These are phyloP conservation scores for Nakaseomyces uthaithaninus DNA, from an alignment of 1,139 yeast species.

Conservation along the genomic window DNA sequence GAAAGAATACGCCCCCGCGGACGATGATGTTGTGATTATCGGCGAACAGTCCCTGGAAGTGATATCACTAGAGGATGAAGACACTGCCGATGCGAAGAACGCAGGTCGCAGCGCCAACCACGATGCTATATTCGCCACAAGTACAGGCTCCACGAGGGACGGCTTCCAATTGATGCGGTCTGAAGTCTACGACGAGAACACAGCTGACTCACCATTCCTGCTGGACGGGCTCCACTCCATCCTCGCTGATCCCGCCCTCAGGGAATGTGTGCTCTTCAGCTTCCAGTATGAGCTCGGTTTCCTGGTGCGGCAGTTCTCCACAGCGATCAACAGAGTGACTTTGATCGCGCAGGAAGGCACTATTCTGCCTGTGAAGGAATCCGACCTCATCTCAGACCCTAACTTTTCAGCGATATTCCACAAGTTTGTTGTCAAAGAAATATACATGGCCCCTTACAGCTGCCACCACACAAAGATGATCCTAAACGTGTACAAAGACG, in stretches of 20 bases:
- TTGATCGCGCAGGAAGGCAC: conserved; percentile 32
- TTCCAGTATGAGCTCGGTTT: conserved; percentile 31
- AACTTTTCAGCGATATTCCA: conserved; percentile 8
- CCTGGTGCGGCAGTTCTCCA: conserved; percentile 21
- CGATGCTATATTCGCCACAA: too few species aligned
- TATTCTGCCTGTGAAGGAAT: conserved; percentile 16
- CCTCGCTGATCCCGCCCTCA: conserved; percentile 21
- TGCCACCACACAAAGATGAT: conserved; percentile 66
- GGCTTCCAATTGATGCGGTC: conserved; percentile 30
- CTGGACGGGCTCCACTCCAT: conserved; percentile 24
- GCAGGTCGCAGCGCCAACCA: neutral
- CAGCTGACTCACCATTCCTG: conserved; percentile 18
- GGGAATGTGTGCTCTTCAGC: conserved; percentile 29
- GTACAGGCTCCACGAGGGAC: too few species aligned
- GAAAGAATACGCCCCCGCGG: neutral
- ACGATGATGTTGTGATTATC: conserved; percentile 4
- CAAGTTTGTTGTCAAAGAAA: conserved; percentile 18
- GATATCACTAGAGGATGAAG: neutral
- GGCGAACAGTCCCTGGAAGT: conserved; percentile 2
- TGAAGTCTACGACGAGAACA: conserved; percentile 24
- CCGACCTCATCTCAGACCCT: neutral
- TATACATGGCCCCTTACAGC: conserved; percentile 32
- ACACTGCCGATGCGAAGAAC: neutral
- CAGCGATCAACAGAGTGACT: conserved; percentile 15
- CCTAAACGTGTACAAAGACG: conserved; percentile 44